Conservation (phyloP, 2,329 filamentous ascomycete species). For the Pyrenophora teres region DNA sequence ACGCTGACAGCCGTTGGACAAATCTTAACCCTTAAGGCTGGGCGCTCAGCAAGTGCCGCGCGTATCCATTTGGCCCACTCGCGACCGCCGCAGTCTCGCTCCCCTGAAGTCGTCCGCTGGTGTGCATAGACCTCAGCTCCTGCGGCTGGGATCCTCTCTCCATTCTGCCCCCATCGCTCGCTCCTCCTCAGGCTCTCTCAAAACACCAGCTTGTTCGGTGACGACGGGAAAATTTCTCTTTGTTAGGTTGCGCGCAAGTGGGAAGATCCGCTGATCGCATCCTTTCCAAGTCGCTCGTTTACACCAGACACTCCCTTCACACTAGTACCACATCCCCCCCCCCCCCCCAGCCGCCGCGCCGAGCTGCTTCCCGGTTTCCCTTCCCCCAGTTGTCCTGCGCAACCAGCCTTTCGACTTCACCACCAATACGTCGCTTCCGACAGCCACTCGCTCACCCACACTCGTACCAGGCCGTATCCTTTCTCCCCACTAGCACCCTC, state of each 20-base stretch:
- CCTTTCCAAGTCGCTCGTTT: conserved; percentile 36
- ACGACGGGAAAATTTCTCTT: conserved; percentile 23
- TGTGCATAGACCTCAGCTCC: conserved; percentile 26
- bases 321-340: conserved; percentile 5
- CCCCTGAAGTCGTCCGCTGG: conserved; percentile 33
- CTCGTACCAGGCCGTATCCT: conserved; percentile 8
- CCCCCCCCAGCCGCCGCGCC: conserved; percentile 32
- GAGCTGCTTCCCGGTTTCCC: conserved; percentile 40
- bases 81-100: conserved; percentile 34
- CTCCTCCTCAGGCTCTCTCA: conserved; percentile 34
- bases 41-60: conserved; percentile 25
- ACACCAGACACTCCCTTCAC: conserved; percentile 14
- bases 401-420: conserved; percentile 26
- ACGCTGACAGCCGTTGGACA: conserved; percentile 10
- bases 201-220: conserved; percentile 21
- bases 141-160: conserved; percentile 26
- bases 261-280: conserved; percentile 35
- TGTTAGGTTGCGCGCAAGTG: conserved; percentile 26
- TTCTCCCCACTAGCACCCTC: not conserved
- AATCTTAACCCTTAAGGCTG: conserved; percentile 15
- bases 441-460: conserved; percentile 36
- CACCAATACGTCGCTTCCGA: conserved; percentile 23
- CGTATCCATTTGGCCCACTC: conserved; percentile 32
- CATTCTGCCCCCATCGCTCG: conserved; percentile 25
- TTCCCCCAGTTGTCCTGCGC: conserved; percentile 30